Evolutionary conservation across 2,329 filamentous ascomycete species (phyloP), one percentile per base, ranked within the genome.

Genomic region (Ceratocystis harringtonii): DNA sequence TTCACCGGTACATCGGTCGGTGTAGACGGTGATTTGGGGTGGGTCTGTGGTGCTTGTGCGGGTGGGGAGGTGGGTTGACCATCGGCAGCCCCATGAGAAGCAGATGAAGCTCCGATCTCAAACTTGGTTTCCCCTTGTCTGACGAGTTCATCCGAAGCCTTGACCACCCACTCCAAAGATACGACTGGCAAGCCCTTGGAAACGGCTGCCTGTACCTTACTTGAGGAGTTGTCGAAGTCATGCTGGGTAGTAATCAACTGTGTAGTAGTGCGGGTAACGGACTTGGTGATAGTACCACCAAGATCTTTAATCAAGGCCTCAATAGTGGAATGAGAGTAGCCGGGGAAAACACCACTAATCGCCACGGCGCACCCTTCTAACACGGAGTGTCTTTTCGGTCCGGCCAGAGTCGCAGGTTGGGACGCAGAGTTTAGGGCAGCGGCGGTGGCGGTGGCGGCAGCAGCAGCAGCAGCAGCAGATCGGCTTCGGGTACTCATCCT

Each of bases 291-390:
- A 2, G 71, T 71, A 7, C 77, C 84, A 19, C 84, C 84, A 5
- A 84, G 76, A 3, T 72, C 69, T 10, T 71, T 74, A 64, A 84
- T 75, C 60, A 77, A 73, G 25, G 73, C 71, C 68, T 82, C 78
- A 3, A 85, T 72, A 0, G 73, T 72, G 5, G 73, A 72, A 68
- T 88, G 84, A 2, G 78, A 81, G 30, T 77, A 73, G 5, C 77
- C 76, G 1, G 79, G 74, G 69, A 89, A 85, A 4, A 80, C 80
- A 67, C 86, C 86, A 66, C 82, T 85, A 30, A 87, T 72, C 25
- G 79, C 81, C 57, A 89, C 75, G 5, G 75, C 75, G 69, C 74
- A 78, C 3, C 78, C 80, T 1, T 76, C 73, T 5, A 64, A 32
- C 10, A 52, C 48, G 0, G 48, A 25, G 22, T 52, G 19, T 19